Evolutionary conservation across 805 yeast genomes (phyloP), one percentile per base, ranked within the genome.

Genomic region (Kockiozyma suomiensis): DNA sequence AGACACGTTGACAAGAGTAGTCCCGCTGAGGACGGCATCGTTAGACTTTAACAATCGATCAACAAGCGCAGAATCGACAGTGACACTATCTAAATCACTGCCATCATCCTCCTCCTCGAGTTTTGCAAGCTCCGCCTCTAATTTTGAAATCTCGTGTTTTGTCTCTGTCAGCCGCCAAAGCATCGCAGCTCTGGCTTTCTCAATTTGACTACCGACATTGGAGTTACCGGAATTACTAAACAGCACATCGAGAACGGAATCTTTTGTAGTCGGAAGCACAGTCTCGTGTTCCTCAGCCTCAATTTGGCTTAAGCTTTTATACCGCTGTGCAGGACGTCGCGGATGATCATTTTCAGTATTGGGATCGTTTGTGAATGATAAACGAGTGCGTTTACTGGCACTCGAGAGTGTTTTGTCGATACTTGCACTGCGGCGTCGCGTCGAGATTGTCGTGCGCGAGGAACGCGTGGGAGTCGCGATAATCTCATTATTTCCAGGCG

Each of bases 231-330:
- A 13, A 12, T 50, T 38, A n/a, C 1, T 41, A 19, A 50, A 40
- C 25, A 50, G 28, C 21, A 38, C 49, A 30, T 42, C 56, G 13
- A 41, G 42, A 7, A 13, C 50, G n/a, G n/a, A n/a, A n/a, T 28
- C 12, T 25, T 37, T 46, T 35, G 50, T 35, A 32, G 23, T 13
- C 13, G 38, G 21, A 19, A n/a, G n/a, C n/a, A 4, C 25, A 28
- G 10, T 4, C 42, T 15, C 33, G 32, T 21, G 38, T 15, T 41
- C 55, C 35, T 56, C 56, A 12, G 47, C n/a, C 12, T 43, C 61
- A 23, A 57, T 51, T 33, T 58, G 54, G 15, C 47, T 52, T 28
- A 58, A 25, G 17, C 54, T 53, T 32, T 50, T 50, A 45, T 53
- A 58, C 28, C 61, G 50, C 53, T 25, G 32, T 8, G 47, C 35